Evolutionary conservation across 805 yeast genomes (phyloP), one percentile per base, ranked within the genome.

Genomic region (Ogataea paraovalis): DNA sequence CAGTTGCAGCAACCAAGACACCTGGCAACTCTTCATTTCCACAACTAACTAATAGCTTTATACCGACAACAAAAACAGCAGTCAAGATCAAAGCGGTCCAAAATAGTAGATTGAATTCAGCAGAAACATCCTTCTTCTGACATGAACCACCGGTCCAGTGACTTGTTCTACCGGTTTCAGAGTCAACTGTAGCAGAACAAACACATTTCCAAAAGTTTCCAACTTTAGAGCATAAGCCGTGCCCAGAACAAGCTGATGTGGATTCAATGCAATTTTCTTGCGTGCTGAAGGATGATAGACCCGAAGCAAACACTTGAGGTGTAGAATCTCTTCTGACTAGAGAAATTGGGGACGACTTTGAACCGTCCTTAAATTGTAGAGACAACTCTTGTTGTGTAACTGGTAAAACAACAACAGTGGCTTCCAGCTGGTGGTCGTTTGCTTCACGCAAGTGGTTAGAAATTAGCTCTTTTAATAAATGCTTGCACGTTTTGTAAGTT

Each of bases 11-110:
- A 52, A 75, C 77, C 56, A 84, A 74, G 27, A 83, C 81, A 21
- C 88, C 87, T 16, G 90, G 89, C 52, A 84, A 72, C 39, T 82
- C 78, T 53, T 81, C 84, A 55, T 66, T 65, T 18, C 87, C 90
- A 50, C 82, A 70, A 33, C 71, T 60, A 47, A 65, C 62, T 61
- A 85, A 66, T 48, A 85, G 72, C 56, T 75, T 73, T 50, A 83
- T 64, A 36, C 84, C 86, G 4, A 64, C 66, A 34, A 66, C 78
- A 41, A 80, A 67, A 19, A 78, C 64, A 9, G 70, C 65, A 32
- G 72, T 42, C 44, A 82, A 63, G 2, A 73, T 76, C 12, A 84
- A 53, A 12, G 76, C 65, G 2, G 87, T 74, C 89, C 92, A 85
- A 57, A 85, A 75, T 53, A 85, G 71, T 57, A 86, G 72, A 59